Evolutionary conservation across 2,329 filamentous ascomycete species (phyloP).

Genomic region (Neonectria coccinea): DNA sequence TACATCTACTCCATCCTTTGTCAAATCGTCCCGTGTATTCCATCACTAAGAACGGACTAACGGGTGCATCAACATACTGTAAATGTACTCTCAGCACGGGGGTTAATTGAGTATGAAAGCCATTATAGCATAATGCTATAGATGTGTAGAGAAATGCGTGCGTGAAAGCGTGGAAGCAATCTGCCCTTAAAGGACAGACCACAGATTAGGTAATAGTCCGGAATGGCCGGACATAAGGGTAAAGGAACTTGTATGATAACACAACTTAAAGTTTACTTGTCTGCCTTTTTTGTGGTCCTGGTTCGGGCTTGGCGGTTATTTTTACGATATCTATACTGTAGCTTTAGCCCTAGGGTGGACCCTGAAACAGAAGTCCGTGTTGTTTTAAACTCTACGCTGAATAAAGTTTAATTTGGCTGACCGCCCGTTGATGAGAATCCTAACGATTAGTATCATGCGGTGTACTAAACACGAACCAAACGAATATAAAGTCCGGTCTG

Average conservation of each 20-base stretch:
- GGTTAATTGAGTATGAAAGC: not conserved
- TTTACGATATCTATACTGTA: not conserved
- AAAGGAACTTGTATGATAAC: not conserved
- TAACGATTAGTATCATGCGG: not conserved
- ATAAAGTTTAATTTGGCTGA: not conserved
- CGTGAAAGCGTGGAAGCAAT: not conserved
- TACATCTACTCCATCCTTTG: constrained; percentile 1
- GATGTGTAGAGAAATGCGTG: not conserved
- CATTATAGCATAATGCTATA: not conserved
- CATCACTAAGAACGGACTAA: not conserved
- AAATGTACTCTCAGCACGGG: not conserved
- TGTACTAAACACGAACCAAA: constrained; percentile 2
- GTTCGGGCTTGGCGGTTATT: not conserved
- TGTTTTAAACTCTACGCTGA: not conserved
- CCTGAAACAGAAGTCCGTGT: not conserved
- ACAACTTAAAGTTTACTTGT: constrained; percentile 3
- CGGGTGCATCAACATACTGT: not conserved
- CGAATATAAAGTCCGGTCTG: not conserved
- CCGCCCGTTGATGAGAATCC: not conserved
- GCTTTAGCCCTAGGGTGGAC: not conserved
- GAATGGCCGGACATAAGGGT: not conserved
- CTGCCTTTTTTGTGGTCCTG: not conserved
- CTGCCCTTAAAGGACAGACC: not conserved
- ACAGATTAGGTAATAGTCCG: not conserved
- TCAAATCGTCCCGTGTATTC: not conserved